Base-by-base conservation (phyloP, 306 rosid genomes). In the Cucumis melo region DNA sequence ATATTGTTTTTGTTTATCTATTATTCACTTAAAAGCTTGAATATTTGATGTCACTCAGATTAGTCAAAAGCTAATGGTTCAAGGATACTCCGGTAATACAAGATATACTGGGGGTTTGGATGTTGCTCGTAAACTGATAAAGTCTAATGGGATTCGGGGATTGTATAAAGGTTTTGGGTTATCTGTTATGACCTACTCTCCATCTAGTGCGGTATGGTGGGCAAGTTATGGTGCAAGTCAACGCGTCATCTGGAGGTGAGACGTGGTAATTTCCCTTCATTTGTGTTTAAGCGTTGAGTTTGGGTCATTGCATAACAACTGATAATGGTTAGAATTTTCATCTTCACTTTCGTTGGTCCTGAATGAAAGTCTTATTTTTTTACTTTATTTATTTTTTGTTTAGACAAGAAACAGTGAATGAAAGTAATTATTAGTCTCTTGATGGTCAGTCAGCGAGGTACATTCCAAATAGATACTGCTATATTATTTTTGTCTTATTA, bases 151-250 rank as follows among this genome's bases (percentile, higher is more conserved):
- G 46, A 82, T 93, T 80, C 41, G 88, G 61, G 98, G 98, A 81
- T 86, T 93, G 56, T 93, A 93, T 82, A 89, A 85, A 82, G 98
- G 98, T 77, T 93, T 91, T 80, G 96, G 98, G 63, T 85, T 93
- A 73, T 93, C 98, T 55, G 83, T 93, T 77, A 84, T 93, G 93
- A 93, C 98, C 64, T 93, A 93, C 78, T 85, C 95, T 42, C 97
- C 98, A 68, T 91, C 98, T 51, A 93, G 92, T 68, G 98, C 93
- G 81, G 97, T 93, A 56, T 93, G 98, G 98, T 93, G 98, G 98
- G 93, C 97, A 79, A 91, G 93, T 80, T 93, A 93, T 72, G 97
- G 97, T 81, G 88, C 97, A 77, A 93, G 97, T 84, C 93, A 93
- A 83, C 96, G 93, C 74, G 70, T 80, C 75, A 82, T 93, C 82